Percentiles rank a stretch among this genome's conserved stretches.
These are phyloP conservation scores for Pterocarpus santalinus DNA, from an alignment of 306 rosid species.

Conservation along the genomic window DNA sequence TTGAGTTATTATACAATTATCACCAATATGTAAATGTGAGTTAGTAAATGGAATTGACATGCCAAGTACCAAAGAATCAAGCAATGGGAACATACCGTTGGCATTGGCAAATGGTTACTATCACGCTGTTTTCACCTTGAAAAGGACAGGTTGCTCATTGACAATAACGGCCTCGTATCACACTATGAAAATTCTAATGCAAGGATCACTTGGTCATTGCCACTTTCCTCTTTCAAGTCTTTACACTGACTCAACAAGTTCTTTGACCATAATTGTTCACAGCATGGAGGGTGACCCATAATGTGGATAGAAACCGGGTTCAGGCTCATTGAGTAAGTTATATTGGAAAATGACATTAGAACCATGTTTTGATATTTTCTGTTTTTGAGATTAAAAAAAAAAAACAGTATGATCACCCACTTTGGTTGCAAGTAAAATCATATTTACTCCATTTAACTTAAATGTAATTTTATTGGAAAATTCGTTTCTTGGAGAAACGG, in stretches of 20 bases:
- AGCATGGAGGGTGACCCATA: neutral
- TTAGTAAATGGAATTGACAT: conserved; percentile 11
- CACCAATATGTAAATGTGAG: conserved; percentile 1
- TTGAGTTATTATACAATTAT: neutral
- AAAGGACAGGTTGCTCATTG: neutral
- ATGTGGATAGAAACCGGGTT: neutral
- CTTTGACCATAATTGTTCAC: neutral
- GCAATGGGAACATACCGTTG: neutral
- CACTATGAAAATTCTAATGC: neutral
- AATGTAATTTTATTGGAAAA: neutral
- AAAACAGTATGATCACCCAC: neutral
- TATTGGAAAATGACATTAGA: neutral
- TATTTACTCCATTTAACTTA: neutral
- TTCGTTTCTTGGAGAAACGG: neutral
- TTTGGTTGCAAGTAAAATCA: neutral
- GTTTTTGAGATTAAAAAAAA: neutral
- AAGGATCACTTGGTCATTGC: conserved; percentile 18
- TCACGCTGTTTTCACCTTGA: conserved; percentile 16
- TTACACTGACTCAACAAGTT: neutral
- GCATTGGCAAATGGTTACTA: neutral
- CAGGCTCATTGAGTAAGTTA: neutral
- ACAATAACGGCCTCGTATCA: neutral
- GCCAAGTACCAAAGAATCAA: conserved; percentile 9
- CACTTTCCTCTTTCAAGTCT: neutral
- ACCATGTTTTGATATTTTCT: neutral